Base-by-base conservation (phyloP, 2,329 filamentous ascomycete genomes). In the Fusarium sp. region DNA sequence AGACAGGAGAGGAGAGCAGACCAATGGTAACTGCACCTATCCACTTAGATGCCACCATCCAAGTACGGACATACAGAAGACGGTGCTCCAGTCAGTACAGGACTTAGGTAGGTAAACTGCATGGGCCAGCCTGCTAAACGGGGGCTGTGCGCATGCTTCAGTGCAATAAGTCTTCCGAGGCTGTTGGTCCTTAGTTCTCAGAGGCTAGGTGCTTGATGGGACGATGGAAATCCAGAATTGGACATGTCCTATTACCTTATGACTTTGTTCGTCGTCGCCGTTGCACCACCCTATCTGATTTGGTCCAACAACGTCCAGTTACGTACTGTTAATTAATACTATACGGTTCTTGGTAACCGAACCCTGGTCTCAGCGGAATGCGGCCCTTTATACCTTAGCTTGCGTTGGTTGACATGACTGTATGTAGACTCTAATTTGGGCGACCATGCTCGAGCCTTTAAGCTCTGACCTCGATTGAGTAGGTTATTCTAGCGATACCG, bases 331-430 rank as follows among this genome's bases (percentile, higher is more conserved):
- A 53, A 43, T 43, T n/a, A 40, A 32, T 51, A 22, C 45, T 51
- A 25, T 46, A 56, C n/a, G 42, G 42, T 25, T 46, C 24, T 53
- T 22, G 32, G 50, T 34, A 53, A 40, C 54, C 20, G n/a, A 57
- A 69, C 57, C 68, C 65, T 59, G 53, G 64, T 58, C 38, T 55
- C 24, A 43, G 43, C 68, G 68, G 68, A 66, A 71, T 42, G 46
- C 68, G 68, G 68, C 68, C 68, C 68, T 72, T 58, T 61, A 55
- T 70, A 71, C 27, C 27, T 70, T 66, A 68, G 64, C 42, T 63
- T 50, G 49, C 25, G 56, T 58, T 64, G 59, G 50, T 64, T 46
- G 50, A 51, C 40, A 58, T 46, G 50, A 45, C 40, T 62, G 46
- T 40, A 49, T 62, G 46, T 40, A 49, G 49, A 34, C 56, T 64